Percentiles rank a stretch among this genome's conserved stretches.
These are phyloP conservation scores for Aspergillus fumigatiaffinis DNA, from an alignment of 2,329 filamentous ascomycete genomes.

Conservation along the genomic window DNA sequence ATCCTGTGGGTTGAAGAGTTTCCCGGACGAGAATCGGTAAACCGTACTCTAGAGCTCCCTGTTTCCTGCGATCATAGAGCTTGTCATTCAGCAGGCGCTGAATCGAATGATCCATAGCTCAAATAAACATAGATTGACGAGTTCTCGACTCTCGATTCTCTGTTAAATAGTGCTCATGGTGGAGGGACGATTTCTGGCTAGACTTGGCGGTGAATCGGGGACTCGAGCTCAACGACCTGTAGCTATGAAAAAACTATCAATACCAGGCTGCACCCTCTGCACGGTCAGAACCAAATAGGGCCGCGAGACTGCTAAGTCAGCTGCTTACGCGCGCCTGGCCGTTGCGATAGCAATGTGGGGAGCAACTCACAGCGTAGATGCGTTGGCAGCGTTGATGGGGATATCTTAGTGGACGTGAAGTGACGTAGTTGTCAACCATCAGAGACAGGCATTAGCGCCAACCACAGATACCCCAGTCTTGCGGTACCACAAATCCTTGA, in stretches of 20 bases:
- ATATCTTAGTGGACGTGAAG: conserved; percentile 11
- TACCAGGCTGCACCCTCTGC: not conserved
- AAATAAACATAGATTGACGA: conserved; percentile 15
- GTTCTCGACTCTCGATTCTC: conserved; percentile 16
- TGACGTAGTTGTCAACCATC: conserved; percentile 17
- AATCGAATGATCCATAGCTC: conserved; percentile 77
- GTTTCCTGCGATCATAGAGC: conserved; percentile 97
- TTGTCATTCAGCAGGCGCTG: conserved; percentile 94
- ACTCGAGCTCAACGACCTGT: conserved; percentile 7
- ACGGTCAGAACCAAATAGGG: not conserved
- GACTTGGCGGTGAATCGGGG: conserved; percentile 14
- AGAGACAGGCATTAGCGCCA: not conserved
- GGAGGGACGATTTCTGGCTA: conserved; percentile 9
- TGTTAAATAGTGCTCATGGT: conserved; percentile 26
- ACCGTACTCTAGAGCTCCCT: conserved; percentile 88
- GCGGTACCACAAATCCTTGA: not conserved
- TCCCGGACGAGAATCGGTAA: conserved; percentile 2
- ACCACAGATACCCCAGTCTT: no score
- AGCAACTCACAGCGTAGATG: conserved; percentile 15
- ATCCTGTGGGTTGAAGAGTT: not conserved
- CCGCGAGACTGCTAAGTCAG: not conserved
- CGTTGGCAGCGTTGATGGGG: conserved; percentile 17
- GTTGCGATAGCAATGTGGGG: conserved; percentile 15
- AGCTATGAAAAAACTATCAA: conserved; percentile 7
- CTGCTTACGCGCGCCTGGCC: conserved; percentile 4